These are phyloP conservation scores for Coemansia sp. DNA, from an alignment of 192 early-diverging fungal species.

Conservation along the genomic window DNA sequence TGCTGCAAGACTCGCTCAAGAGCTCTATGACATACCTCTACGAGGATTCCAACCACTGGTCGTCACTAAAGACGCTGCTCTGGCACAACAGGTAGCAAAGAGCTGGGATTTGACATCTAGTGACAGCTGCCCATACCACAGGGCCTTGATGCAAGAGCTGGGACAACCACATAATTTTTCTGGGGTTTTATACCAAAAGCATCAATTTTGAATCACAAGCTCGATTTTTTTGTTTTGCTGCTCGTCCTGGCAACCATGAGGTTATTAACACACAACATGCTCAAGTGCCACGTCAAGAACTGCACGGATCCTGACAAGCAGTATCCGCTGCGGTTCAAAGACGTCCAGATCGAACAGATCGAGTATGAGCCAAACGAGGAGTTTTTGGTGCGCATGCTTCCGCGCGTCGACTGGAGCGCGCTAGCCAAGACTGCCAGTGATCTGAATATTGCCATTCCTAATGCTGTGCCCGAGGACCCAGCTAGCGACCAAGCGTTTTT, in stretches of 20 bases:
- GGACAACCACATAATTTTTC: too few relatives aligned
- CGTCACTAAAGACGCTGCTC: conserved; percentile 67
- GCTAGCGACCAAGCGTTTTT: conserved; percentile 55
- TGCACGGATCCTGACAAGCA: conserved; percentile 77
- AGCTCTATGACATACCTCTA: conserved; percentile 95
- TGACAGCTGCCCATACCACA: neutral
- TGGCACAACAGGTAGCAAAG: conserved; percentile 87
- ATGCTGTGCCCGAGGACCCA: conserved; percentile 24
- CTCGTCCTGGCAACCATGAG: conserved; percentile 60
- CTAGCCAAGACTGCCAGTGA: conserved; percentile 61
- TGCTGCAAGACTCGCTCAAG: conserved; percentile 86
- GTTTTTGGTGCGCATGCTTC: conserved; percentile 79
- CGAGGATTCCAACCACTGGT: conserved; percentile 81
- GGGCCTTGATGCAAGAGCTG: too few relatives aligned
- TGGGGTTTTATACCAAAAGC: too few relatives aligned
- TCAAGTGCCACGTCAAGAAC: conserved; percentile 96
- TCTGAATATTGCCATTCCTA: conserved; percentile 46
- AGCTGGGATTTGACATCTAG: neutral
- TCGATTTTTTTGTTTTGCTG: neutral
- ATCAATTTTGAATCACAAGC: neutral
- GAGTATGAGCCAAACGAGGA: conserved; percentile 87
- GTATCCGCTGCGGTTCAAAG: conserved; percentile 86
- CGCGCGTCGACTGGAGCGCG: conserved; percentile 76
- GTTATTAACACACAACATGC: conserved; percentile 98
- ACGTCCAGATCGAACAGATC: conserved; percentile 75